Base-by-base conservation (phyloP, 169 alveolate genomes). In the Cystoisospora suis region DNA sequence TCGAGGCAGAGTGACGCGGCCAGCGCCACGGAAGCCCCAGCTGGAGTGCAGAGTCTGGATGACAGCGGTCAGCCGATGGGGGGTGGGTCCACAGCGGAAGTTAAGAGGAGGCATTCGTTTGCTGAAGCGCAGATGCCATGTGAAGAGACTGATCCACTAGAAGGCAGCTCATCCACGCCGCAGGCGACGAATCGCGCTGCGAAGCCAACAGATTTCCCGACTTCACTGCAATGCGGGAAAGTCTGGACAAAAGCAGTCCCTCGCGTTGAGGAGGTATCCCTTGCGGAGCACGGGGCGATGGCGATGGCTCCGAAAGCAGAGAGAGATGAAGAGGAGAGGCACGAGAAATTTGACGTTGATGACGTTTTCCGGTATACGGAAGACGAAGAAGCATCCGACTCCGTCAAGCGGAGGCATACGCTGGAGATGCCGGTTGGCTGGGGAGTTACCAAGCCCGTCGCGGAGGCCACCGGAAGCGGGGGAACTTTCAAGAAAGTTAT, bases 361-460 rank as follows among this genome's bases (percentile, higher is more conserved):
- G 77, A 65, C 44, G 44, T 65, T 12, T 65, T 12, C 40, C 77
- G 77, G 2, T 65, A 65, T n/a, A 20, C n/a, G 20, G 77, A 65
- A n/a, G 77, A 65, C 44, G 77, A 23, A 44, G 5, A 65, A 32
- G 77, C 77, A 6, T n/a, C 77, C 77, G 77, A 65, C 77, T 36
- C 77, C 15, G 42, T 65, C 36, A 65, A 65, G 77, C 77, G 77
- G 12, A 12, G 77, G 42, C 77, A 65, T 44, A 65, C 77, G 42
- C 77, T 65, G 42, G 77, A 65, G 42, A 65, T 65, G 77, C 77
- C 77, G 45, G n/a, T 65, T 12, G 77, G 77, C n/a, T 65, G 77
- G 77, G 77, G 77, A 65, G 77, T 65, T 36, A 6, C 45, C 45
- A 65, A 65, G 12, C 77, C 77, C 9, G 77, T 65, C 42, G 77